A percentile compares a stretch with the other conserved stretches of the same genome.
phyloP scores from a whole-genome alignment of 2,329 filamentous ascomycete genomes.

The Colletotrichum neosansevieriae region DNA sequence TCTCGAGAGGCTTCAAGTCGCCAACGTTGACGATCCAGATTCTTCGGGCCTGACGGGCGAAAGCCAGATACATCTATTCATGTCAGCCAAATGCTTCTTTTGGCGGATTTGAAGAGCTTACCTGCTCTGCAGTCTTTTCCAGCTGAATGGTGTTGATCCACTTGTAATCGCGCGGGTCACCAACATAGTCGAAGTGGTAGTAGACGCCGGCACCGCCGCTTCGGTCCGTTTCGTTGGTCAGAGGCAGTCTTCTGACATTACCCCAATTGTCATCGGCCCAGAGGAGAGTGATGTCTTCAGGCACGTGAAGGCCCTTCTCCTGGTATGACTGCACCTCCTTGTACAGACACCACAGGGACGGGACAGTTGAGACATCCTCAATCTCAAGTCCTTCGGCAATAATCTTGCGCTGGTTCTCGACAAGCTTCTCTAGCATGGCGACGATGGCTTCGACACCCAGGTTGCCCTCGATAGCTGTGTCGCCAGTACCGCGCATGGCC shows the following conservation, averaged over 20 bases:
- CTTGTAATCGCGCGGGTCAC: constrained; percentile 61
- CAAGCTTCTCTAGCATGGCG: constrained; percentile 69
- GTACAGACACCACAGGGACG: constrained; percentile 80
- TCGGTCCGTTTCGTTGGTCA: constrained; percentile 69
- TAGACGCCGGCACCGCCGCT: constrained; percentile 75
- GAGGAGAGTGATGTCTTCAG: constrained; percentile 75
- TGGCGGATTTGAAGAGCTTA: background rate
- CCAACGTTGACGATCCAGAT: constrained; percentile 78
- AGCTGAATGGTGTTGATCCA: constrained; percentile 76
- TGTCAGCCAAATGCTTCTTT: background rate
- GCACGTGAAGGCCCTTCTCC: constrained; percentile 68
- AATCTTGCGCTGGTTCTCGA: constrained; percentile 70
- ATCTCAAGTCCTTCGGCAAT: constrained; percentile 67
- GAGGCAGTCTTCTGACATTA: constrained; percentile 72
- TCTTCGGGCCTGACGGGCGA: constrained; percentile 67
- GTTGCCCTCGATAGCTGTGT: constrained; percentile 66
- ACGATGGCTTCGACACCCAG: constrained; percentile 69
- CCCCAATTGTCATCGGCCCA: constrained; percentile 80
- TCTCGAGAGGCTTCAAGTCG: constrained; percentile 73
- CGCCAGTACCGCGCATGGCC: constrained; percentile 78
- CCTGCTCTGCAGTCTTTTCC: constrained; percentile 68
- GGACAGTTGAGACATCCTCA: constrained; percentile 63
- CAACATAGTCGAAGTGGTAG: constrained; percentile 69
- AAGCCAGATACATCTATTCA: constrained; percentile 68
- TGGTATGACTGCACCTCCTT: constrained; percentile 80